Conservation (phyloP, 2,329 filamentous ascomycete species). For the Xylogone sp. region DNA sequence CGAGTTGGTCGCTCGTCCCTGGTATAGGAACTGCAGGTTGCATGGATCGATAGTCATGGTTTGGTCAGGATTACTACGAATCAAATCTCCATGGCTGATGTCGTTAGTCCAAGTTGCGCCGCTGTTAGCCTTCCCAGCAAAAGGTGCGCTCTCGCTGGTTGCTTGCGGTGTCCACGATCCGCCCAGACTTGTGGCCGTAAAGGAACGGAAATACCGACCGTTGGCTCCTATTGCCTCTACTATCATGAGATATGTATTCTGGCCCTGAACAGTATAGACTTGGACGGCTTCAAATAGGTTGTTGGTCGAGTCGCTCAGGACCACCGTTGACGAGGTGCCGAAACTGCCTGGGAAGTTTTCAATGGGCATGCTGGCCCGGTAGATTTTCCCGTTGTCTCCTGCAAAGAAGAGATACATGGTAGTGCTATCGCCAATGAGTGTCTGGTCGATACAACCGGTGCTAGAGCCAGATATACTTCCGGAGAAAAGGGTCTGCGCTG, state of each 20-base stretch:
- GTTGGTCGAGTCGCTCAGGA: too few species aligned
- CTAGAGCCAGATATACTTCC: slow-evolving; percentile 46
- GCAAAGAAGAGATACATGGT: too few species aligned
- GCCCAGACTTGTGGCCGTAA: slow-evolving; percentile 52
- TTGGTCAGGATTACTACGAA: slow-evolving; percentile 54
- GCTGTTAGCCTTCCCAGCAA: slow-evolving; percentile 64
- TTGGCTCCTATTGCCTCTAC: slow-evolving; percentile 55
- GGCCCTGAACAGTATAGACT: too few species aligned
- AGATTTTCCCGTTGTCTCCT: too few species aligned
- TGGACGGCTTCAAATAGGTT: too few species aligned
- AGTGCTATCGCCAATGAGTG: too few species aligned
- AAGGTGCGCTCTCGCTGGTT: slow-evolving; percentile 50
- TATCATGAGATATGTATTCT: slow-evolving; percentile 66
- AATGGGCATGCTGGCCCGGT: too few species aligned
- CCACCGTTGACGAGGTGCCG: too few species aligned
- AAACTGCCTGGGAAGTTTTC: too few species aligned
- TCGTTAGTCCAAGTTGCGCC: too few species aligned
- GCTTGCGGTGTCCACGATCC: slow-evolving; percentile 58
- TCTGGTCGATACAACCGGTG: slow-evolving; percentile 59
- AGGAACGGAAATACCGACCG: slow-evolving; percentile 65
- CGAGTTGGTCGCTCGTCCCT: slow-evolving; percentile 45
- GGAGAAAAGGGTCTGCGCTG: slow-evolving; percentile 50
- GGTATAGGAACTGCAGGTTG: slow-evolving; percentile 62
- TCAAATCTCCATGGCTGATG: slow-evolving; percentile 60
- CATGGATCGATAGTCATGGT: slow-evolving; percentile 61